Conservation (phyloP, 2,329 filamentous ascomycete genomes). For the Clarireedia paspali region DNA sequence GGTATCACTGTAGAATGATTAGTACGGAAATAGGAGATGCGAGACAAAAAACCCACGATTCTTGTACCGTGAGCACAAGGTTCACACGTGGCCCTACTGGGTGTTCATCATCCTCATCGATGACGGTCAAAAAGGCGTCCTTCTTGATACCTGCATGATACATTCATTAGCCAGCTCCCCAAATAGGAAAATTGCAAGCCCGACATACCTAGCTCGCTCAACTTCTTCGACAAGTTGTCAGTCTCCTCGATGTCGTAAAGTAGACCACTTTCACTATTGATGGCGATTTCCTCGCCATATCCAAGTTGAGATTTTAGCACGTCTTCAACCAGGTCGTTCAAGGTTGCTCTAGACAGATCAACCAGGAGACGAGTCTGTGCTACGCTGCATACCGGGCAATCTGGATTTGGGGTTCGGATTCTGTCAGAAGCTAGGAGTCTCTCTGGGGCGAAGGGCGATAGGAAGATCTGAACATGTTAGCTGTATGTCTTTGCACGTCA, state of each 20-base stretch:
- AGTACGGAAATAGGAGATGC: background rate
- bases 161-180: background rate
- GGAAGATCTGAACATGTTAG: slow-evolving; percentile 52
- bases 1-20: slow-evolving; percentile 5
- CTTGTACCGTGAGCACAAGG: slow-evolving; percentile 62
- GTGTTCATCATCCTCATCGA: slow-evolving; percentile 69
- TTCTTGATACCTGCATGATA: slow-evolving; percentile 50
- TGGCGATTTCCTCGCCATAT: slow-evolving; percentile 73
- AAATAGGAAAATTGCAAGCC: background rate
- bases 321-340: slow-evolving; percentile 71
- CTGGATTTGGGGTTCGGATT: slow-evolving; percentile 60
- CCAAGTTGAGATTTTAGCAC: slow-evolving; percentile 63
- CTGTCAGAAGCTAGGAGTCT: slow-evolving; percentile 52
- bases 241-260: slow-evolving; percentile 87
- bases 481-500: background rate
- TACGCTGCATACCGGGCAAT: slow-evolving; percentile 77
- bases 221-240: slow-evolving; percentile 73
- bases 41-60: slow-evolving; percentile 41
- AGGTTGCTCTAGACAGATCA: slow-evolving; percentile 63
- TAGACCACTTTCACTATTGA: slow-evolving; percentile 67
- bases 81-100: slow-evolving; percentile 75
- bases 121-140: slow-evolving; percentile 72
- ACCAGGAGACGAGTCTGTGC: slow-evolving; percentile 60
- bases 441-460: slow-evolving; percentile 58
- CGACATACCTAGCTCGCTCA: slow-evolving; percentile 61